Evolutionary conservation across 2,329 filamentous ascomycete genomes (phyloP), one percentile per base, ranked within the genome.

Genomic region (Calonectria multiphialidica): DNA sequence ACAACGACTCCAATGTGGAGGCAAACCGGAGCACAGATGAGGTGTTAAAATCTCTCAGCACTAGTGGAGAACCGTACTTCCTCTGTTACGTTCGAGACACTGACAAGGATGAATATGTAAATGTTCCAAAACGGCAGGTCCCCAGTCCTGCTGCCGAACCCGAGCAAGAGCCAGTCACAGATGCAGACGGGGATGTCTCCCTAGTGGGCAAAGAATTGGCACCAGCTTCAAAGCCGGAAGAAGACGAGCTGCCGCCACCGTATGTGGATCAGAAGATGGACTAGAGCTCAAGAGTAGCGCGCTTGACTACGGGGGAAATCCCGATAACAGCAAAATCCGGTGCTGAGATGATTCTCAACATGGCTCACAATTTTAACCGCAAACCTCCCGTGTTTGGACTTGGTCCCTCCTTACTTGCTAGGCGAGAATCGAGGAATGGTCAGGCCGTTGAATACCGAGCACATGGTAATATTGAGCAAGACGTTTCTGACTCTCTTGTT

Each of bases 1-100:
- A 98, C 87, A 99, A 99, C 81, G 97, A 99, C 80, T 93, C 93
- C 66, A 89, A 89, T 18, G 95, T 99, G 28, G 92, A 90, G 3
- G 91, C 94, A 74, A 87, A 89, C 71, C 89, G 91, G 30, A 89
- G 94, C 78, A 87, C 90, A 9, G 87, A 88, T 18, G 90, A 93
- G 62, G 94, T 98, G 47, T 92, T 97, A 75, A 87, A 90, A 28
- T 88, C 90, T 73, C 88, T 94, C 61, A 91, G 90, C 72, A 89
- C 86, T 13, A 92, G 85, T 83, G 94, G 95, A 5, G 96, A 95
- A 61, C 95, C 95, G 2, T 95, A 95, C 80, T 95, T 94, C 80
- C 88, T 97, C 25, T 95, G 95, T 49, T 97, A 97, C 78, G 92
- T 97, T n/a, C 88, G 90, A 50, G 93, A 94, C 65, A 86, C 90